These are phyloP conservation scores for Epichloe sp. DNA, from an alignment of 2,329 filamentous ascomycete genomes.

Conservation along the genomic window DNA sequence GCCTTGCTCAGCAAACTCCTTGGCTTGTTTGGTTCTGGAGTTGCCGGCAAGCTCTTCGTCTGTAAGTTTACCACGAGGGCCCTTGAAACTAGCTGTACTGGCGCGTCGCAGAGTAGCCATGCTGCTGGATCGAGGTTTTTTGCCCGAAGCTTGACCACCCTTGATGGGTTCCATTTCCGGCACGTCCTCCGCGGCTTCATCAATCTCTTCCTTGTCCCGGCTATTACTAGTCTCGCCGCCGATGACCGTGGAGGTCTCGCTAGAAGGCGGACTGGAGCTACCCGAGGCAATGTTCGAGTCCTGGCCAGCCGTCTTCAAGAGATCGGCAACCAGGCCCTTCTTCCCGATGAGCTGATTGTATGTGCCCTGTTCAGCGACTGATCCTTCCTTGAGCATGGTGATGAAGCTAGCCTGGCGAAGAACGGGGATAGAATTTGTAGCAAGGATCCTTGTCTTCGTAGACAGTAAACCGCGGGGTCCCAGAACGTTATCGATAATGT, in stretches of 20 bases:
- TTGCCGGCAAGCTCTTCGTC: constrained; percentile 68
- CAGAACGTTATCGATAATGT: constrained; percentile 89
- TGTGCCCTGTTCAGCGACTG: constrained; percentile 75
- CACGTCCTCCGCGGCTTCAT: constrained; percentile 65
- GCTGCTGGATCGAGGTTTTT: constrained; percentile 53
- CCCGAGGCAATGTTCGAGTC: constrained; percentile 32
- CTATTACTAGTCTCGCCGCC: constrained; percentile 31
- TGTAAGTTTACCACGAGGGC: constrained; percentile 67
- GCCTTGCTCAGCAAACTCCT: constrained; percentile 84
- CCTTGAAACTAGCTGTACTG: constrained; percentile 80
- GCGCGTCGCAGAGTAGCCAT: constrained; percentile 74
- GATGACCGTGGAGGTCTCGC: constrained; percentile 45
- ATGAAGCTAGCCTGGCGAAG: constrained; percentile 84
- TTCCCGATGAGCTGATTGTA: constrained; percentile 85
- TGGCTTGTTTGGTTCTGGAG: constrained; percentile 69
- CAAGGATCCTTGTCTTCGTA: constrained; percentile 81
- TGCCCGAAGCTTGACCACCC: constrained; percentile 30
- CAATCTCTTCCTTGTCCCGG: constrained; percentile 52
- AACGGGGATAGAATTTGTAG: constrained; percentile 90
- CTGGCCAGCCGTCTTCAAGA: constrained; percentile 65
- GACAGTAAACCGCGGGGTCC: constrained; percentile 70
- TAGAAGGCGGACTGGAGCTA: constrained; percentile 32
- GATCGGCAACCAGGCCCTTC: constrained; percentile 77
- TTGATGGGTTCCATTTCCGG: constrained; percentile 68
- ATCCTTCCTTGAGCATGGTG: constrained; percentile 68